Conservation (phyloP, 108 stramenopile genomes). For the Cyclotella baltica region DNA sequence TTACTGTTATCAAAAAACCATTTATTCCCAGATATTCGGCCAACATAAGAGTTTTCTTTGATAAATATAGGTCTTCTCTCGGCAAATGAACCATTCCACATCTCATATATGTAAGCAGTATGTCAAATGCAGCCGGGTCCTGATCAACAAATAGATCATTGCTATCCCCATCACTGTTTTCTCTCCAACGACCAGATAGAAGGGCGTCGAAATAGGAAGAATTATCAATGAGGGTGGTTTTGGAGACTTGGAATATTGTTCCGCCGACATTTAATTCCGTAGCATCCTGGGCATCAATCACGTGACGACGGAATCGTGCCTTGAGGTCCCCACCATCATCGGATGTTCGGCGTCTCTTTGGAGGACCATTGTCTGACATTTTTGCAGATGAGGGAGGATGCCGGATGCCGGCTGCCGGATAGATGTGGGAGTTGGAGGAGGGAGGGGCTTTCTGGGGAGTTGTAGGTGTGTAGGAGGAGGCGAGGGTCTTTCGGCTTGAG, state of each 20-base stretch:
- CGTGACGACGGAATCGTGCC: neutral
- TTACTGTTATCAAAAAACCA: constrained; percentile 28
- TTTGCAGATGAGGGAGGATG: neutral
- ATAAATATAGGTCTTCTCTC: constrained; percentile 4
- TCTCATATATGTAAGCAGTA: constrained; percentile 28
- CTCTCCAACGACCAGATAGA: constrained; percentile 26
- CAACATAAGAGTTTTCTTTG: constrained; percentile 25
- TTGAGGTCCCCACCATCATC: neutral
- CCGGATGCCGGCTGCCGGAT: too few species aligned
- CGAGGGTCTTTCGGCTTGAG: too few species aligned
- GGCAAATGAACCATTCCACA: constrained; percentile 18
- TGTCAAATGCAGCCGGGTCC: constrained; percentile 28
- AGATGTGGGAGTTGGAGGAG: neutral
- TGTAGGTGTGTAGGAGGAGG: too few species aligned
- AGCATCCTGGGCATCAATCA: neutral
- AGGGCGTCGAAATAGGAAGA: constrained; percentile 25
- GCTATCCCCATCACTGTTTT: neutral
- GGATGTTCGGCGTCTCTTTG: constrained; percentile 7
- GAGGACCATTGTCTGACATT: neutral
- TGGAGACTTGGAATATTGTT: constrained; percentile 25
- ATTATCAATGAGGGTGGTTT: constrained; percentile 16
- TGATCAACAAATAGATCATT: constrained; percentile 24
- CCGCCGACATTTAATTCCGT: constrained; percentile 14
- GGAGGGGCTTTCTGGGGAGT: too few species aligned
- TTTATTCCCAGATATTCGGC: constrained; percentile 26